Conservation (phyloP, 208 protist species). For the Leishmania aethiopica region DNA sequence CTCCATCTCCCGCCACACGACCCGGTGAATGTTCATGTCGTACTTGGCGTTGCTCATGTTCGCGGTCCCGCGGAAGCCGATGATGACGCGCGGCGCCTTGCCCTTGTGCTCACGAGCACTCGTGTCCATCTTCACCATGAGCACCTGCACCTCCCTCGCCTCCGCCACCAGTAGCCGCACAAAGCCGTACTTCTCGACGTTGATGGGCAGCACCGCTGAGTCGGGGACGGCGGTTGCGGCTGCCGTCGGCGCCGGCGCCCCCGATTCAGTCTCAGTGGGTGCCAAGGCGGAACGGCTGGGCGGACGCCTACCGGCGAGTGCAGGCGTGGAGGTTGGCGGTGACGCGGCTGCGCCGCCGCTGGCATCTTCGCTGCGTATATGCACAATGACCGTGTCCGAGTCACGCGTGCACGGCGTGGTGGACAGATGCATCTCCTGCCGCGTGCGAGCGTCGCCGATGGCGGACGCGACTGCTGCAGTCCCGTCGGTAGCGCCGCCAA, state of each 20-base stretch:
- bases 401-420: too few species aligned
- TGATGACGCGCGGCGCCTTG: slow-evolving; percentile 80
- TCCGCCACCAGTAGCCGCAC: slow-evolving; percentile 52
- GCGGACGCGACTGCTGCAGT: slow-evolving; percentile 12
- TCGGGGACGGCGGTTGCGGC: slow-evolving; percentile 3
- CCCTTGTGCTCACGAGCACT: slow-evolving; percentile 38
- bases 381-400: slow-evolving; percentile 8
- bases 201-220: slow-evolving; percentile 44
- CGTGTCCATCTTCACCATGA: slow-evolving; percentile 68
- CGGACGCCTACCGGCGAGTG: background rate
- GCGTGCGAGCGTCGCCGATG: background rate
- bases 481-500: background rate
- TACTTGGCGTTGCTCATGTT: slow-evolving; percentile 83
- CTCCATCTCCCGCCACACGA: slow-evolving; percentile 82
- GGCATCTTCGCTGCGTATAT: slow-evolving; percentile 10
- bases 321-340: background rate
- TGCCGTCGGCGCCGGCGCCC: background rate
- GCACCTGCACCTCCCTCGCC: slow-evolving; percentile 71
- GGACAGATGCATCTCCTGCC: background rate
- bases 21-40: slow-evolving; percentile 72
- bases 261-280: background rate
- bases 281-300: background rate
- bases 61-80: slow-evolving; percentile 87
- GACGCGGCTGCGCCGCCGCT: background rate
- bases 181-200: slow-evolving; percentile 88